Percentiles rank a stretch among this genome's conserved stretches.
phyloP scores from a whole-genome alignment of 352 stramenopile genomes.

The Globisporangium irregulare region DNA sequence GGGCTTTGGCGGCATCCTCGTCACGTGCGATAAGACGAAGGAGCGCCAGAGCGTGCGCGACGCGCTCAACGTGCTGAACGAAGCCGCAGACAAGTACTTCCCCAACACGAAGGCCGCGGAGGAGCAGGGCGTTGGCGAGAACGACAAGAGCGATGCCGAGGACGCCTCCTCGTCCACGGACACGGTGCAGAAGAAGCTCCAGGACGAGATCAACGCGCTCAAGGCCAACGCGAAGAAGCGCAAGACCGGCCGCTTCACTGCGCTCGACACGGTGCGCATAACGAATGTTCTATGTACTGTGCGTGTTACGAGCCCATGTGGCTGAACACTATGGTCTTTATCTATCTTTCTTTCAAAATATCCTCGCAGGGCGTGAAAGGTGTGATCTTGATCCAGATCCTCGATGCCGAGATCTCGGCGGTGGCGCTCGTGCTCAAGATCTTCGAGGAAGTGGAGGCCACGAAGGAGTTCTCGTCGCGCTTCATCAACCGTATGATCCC shows the following conservation, averaged over 20 bases:
- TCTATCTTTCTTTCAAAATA: neutral
- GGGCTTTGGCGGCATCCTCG: conserved; percentile 51
- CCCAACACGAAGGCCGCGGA: conserved; percentile 17
- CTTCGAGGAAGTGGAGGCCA: conserved; percentile 54
- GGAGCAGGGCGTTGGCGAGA: conserved; percentile 20
- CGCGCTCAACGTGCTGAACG: conserved; percentile 73
- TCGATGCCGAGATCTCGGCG: conserved; percentile 46
- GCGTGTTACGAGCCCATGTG: neutral
- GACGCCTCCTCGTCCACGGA: conserved; percentile 18
- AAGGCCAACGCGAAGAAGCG: conserved; percentile 53
- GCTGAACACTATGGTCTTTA: neutral
- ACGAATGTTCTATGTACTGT: neutral
- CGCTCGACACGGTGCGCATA: conserved; percentile 46
- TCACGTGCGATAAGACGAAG: conserved; percentile 78
- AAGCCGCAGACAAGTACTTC: conserved; percentile 64
- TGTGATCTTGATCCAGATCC: conserved; percentile 63
- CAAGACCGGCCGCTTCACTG: conserved; percentile 64
- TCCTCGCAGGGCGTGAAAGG: conserved; percentile 50
- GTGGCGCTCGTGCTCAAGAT: conserved; percentile 52
- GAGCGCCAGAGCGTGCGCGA: conserved; percentile 71
- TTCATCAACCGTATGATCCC: conserved; percentile 78
- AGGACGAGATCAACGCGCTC: conserved; percentile 65
- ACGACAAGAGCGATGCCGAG: conserved; percentile 17
- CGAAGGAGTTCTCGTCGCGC: conserved; percentile 69
- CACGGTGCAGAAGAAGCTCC: conserved; percentile 62